phyloP scores from a whole-genome alignment of 495 filamentous ascomycete genomes.

The Trichoderma asperelloides region DNA sequence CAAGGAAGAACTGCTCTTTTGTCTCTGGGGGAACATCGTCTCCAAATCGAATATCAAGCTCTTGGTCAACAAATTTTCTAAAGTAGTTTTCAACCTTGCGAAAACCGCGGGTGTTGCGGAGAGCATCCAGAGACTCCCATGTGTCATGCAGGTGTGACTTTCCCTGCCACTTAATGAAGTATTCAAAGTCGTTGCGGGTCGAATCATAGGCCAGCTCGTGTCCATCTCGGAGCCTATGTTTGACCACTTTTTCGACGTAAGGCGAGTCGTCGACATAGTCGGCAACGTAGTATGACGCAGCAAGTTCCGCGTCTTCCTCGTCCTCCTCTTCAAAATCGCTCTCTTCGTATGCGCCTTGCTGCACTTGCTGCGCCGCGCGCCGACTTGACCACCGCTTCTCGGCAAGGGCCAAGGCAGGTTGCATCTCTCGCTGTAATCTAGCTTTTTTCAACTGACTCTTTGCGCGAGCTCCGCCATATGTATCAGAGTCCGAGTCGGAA shows the following conservation, averaged over 20 bases:
- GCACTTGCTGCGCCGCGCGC: constrained; percentile 65
- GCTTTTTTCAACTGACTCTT: constrained; percentile 59
- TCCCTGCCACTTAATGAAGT: constrained; percentile 95
- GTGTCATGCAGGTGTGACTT: constrained; percentile 92
- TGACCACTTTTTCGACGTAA: constrained; percentile 82
- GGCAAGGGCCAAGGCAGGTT: constrained; percentile 53
- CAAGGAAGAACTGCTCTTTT: constrained; percentile 81
- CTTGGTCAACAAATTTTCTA: constrained; percentile 66
- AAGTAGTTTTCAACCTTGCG: constrained; percentile 91
- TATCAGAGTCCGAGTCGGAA: constrained; percentile 62
- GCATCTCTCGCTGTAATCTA: constrained; percentile 54
- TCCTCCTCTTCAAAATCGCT: constrained; percentile 74
- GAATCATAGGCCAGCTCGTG: constrained; percentile 47
- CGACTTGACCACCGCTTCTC: constrained; percentile 84
- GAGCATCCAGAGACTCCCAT: constrained; percentile 72
- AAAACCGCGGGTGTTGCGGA: constrained; percentile 55
- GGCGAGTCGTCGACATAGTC: constrained; percentile 60
- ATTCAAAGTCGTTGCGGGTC: constrained; percentile 77
- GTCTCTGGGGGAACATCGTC: constrained; percentile 71
- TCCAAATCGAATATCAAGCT: constrained; percentile 60
- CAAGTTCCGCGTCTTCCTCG: constrained; percentile 51
- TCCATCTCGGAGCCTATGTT: constrained; percentile 70
- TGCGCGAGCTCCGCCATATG: constrained; percentile 65
- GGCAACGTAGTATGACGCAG: constrained; percentile 54
- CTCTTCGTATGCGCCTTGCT: constrained; percentile 82